Base-by-base conservation (phyloP, 2,329 filamentous ascomycete genomes). In the Nemania diffusa region DNA sequence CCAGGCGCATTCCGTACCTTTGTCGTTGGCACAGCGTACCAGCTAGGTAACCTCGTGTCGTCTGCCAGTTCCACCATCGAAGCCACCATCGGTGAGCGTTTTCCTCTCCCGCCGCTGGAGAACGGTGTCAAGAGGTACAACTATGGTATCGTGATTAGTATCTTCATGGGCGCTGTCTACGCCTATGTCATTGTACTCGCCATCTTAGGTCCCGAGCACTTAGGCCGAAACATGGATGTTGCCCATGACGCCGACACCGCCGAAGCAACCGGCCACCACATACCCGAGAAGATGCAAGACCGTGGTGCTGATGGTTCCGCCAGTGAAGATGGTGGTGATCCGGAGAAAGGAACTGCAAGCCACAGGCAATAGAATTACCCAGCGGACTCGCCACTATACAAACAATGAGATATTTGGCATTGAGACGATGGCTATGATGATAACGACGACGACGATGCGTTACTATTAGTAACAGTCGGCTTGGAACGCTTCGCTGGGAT, bases 131-230 rank as follows among this genome's bases (percentile, higher is more conserved):
- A 34, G 34, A 78, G 91, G 2, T 93, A 91, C 78, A 82, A 92
- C 66, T 97, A 97, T 72, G 93, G 92, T 44, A 90, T 90, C 73
- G 93, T 97, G 9, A 95, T 97, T 70, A 93, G 90, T 76, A 96
- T 97, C 75, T 97, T 97, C 80, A 94, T 97, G 91, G 94, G 85
- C 0, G 93, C 91, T 72, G 93, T 97, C 0, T 97, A 87, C 72
- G 84, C 75, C 27, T 90, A 88, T 67, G 82, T 87, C n/a, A 83
- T 90, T 42, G 1, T 88, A 5, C 76, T 93, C 62, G 90, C 90
- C 0, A 78, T 92, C 9, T 50, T 92, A 2, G 91, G 91, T 0
- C 86, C 86, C 0, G 86, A 88, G 79, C 81, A 85, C 65, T 74
- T 87, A 60, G 76, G 80, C 37, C 80, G 83, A 70, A 84, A 81